These are phyloP conservation scores for Sugiyamaella castrensis DNA, from an alignment of 1,139 yeast genomes.

Conservation along the genomic window DNA sequence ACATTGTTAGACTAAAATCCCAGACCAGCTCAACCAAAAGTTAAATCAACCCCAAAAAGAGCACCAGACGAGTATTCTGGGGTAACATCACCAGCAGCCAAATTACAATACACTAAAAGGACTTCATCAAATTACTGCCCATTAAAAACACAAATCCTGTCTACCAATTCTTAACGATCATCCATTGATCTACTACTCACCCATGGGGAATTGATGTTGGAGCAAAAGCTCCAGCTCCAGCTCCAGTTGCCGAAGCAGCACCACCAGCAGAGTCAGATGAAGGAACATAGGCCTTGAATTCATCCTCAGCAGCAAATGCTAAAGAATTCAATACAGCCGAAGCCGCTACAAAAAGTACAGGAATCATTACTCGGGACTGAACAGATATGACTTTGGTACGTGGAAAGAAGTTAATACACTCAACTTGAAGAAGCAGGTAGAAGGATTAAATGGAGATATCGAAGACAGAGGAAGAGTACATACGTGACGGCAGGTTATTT, in stretches of 20 bases:
- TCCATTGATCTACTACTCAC: not conserved
- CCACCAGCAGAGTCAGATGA: slow-evolving; percentile 1
- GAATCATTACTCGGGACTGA: slow-evolving; percentile 2
- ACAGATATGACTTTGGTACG: not conserved
- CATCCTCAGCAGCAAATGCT: slow-evolving; percentile 11
- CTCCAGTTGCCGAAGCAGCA: slow-evolving; percentile 7
- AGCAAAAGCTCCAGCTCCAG: slow-evolving; percentile 8
- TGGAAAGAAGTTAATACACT: not conserved
- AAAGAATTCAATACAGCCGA: slow-evolving; percentile 5
- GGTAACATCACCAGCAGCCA: not conserved
- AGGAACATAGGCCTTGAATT: slow-evolving; percentile 15
- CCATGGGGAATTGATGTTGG: slow-evolving; percentile 5
- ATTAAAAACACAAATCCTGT: not conserved
- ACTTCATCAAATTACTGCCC: no score
- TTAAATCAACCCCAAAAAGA: not conserved
- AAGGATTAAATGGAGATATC: not conserved
- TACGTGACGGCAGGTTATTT: not conserved
- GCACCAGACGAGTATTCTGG: not conserved
- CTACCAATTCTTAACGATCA: not conserved
- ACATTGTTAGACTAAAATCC: not conserved
- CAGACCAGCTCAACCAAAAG: no score
- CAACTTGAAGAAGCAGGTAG: not conserved
- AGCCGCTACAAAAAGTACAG: slow-evolving; percentile 3
- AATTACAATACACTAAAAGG: not conserved
- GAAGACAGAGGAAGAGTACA: not conserved